A percentile compares a stretch with the other conserved stretches of the same genome.
Conservation (phyloP, 306 rosid genomes). For the Prunus davidiana region DNA sequence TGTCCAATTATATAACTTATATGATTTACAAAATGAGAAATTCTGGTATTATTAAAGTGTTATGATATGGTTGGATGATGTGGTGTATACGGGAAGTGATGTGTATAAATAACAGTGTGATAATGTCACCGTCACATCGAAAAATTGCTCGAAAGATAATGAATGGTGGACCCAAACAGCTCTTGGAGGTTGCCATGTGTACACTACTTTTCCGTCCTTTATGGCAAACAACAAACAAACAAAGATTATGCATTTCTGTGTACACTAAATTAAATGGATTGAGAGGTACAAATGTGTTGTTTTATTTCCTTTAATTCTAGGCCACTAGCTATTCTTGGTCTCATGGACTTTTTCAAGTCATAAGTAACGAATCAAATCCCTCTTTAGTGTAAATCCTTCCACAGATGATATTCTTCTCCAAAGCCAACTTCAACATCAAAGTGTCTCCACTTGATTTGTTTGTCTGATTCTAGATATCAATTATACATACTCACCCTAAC, state of each 20-base stretch:
- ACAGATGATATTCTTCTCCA: not conserved
- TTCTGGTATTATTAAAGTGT: too few relatives aligned
- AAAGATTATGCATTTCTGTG: not conserved
- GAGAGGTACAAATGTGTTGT: not conserved
- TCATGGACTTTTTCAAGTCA: not conserved
- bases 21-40: not conserved
- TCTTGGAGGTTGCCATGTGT: not conserved
- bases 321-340: not conserved
- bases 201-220: not conserved
- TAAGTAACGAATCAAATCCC: slow-evolving; percentile 11
- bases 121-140: too few relatives aligned
- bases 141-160: not conserved
- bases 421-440: not conserved
- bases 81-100: too few relatives aligned
- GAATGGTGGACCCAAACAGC: not conserved
- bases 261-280: not conserved
- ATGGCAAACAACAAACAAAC: not conserved
- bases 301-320: not conserved
- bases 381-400: slow-evolving; percentile 3
- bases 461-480: slow-evolving; percentile 3
- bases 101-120: too few relatives aligned
- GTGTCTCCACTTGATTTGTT: slow-evolving; percentile 1
- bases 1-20: not conserved
- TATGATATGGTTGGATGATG: too few relatives aligned
- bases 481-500: not conserved